Percentiles rank a stretch among this genome's conserved stretches.
Conservation (phyloP, 2,329 filamentous ascomycete genomes). For the Neophaeococcomyces aloes region DNA sequence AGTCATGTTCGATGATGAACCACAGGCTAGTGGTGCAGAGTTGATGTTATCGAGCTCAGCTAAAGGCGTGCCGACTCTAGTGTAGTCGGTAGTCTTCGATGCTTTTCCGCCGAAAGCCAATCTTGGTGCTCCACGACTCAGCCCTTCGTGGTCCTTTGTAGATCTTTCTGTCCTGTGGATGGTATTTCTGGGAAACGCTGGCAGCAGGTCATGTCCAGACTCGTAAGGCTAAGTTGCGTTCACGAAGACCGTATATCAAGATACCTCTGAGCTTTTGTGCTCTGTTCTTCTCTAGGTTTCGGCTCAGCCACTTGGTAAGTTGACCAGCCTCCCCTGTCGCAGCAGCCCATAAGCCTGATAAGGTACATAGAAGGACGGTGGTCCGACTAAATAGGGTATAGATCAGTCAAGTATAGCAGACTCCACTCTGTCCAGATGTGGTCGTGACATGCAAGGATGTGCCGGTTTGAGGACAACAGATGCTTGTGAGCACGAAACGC, state of each 20-base stretch:
- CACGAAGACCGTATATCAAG: too few relatives aligned
- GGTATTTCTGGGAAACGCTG: too few relatives aligned
- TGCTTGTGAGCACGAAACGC: not conserved
- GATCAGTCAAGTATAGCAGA: not conserved
- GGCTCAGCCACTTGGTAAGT: too few relatives aligned
- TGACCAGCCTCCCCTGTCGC: not conserved
- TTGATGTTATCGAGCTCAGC: not conserved
- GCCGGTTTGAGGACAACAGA: not conserved
- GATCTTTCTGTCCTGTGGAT: too few relatives aligned
- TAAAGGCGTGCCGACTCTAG: not conserved
- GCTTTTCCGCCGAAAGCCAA: too few relatives aligned
- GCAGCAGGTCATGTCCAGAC: too few relatives aligned
- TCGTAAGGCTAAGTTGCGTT: too few relatives aligned
- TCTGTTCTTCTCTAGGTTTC: not conserved
- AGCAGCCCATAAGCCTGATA: not conserved
- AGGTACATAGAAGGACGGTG: not conserved
- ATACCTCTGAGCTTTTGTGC: too few relatives aligned
- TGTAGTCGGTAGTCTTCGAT: too few relatives aligned
- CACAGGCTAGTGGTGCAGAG: not conserved
- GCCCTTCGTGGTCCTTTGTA: too few relatives aligned
- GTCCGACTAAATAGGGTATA: not conserved
- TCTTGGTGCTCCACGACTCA: too few relatives aligned
- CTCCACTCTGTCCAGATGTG: not conserved
- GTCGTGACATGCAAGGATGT: conserved; percentile 6
- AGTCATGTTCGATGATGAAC: not conserved